These are phyloP conservation scores for Oxytropis ochrocephala DNA, from an alignment of 306 rosid species.

Conservation along the genomic window DNA sequence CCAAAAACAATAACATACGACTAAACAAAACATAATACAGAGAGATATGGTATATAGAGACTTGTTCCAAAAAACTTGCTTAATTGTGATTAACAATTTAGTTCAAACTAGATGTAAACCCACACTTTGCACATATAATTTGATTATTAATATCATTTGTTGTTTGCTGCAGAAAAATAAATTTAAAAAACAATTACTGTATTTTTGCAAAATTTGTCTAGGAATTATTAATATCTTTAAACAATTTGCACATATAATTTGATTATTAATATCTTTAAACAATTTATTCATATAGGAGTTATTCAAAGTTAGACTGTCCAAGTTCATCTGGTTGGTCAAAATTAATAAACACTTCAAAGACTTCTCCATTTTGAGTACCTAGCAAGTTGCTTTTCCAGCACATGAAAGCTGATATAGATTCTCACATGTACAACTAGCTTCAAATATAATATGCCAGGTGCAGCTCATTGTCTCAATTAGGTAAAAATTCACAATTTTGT, in stretches of 20 bases:
- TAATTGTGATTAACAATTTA: background rate
- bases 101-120: too few relatives aligned
- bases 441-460: background rate
- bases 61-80: background rate
- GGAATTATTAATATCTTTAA: too few relatives aligned
- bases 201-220: too few relatives aligned
- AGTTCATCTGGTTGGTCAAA: background rate
- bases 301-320: background rate
- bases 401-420: background rate
- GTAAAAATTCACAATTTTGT: background rate
- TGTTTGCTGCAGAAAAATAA: too few relatives aligned
- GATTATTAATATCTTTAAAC: too few relatives aligned
- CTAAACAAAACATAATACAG: too few relatives aligned
- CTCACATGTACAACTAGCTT: background rate
- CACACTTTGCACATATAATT: too few relatives aligned
- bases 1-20: background rate
- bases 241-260: background rate
- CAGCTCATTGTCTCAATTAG: conserved; percentile 8
- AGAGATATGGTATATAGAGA: too few relatives aligned
- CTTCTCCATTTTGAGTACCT: conserved; percentile 7
- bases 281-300: background rate
- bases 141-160: too few relatives aligned
- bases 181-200: too few relatives aligned
- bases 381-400: background rate
- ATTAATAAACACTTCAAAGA: background rate